These are phyloP conservation scores for Phialemoniopsis sp. DNA, from an alignment of 2,329 filamentous ascomycete genomes.

Conservation along the genomic window DNA sequence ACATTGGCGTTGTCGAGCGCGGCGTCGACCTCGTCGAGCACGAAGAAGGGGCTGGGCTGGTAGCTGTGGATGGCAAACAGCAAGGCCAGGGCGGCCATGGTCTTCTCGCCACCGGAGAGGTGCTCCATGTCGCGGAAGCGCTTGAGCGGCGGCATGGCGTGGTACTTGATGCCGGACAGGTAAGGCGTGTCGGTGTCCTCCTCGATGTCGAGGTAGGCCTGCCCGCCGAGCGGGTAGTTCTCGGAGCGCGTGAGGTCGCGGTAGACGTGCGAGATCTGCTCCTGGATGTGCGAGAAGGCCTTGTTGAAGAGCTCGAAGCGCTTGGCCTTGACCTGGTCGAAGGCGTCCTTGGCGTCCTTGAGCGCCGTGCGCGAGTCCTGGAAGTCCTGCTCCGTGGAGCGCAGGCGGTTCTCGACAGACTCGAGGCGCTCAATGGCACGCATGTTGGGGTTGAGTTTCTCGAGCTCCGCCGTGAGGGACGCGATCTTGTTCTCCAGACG, in stretches of 20 bases:
- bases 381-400: slow-evolving; percentile 83
- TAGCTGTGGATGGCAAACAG: slow-evolving; percentile 96
- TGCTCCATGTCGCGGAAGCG: slow-evolving; percentile 99
- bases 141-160: slow-evolving; percentile 97
- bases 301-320: slow-evolving; percentile 92
- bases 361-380: slow-evolving; percentile 75
- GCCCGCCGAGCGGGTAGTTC: slow-evolving; percentile 89
- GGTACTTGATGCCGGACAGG: slow-evolving; percentile 93
- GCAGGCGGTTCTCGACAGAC: slow-evolving; percentile 76
- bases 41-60: slow-evolving; percentile 94
- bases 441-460: slow-evolving; percentile 96
- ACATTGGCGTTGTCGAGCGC: slow-evolving; percentile 98
- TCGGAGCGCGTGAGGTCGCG: slow-evolving; percentile 88
- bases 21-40: slow-evolving; percentile 95
- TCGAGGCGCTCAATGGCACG: slow-evolving; percentile 89
- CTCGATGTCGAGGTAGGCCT: slow-evolving; percentile 82
- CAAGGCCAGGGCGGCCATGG: slow-evolving; percentile 94
- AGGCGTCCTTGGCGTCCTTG: slow-evolving; percentile 43
- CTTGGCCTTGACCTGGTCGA: slow-evolving; percentile 75
- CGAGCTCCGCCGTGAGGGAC: slow-evolving; percentile 71
- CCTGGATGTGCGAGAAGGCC: slow-evolving; percentile 90
- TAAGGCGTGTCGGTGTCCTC: slow-evolving; percentile 97
- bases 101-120: slow-evolving; percentile 95
- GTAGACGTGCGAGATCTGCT: slow-evolving; percentile 92
- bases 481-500: slow-evolving; percentile 74